Base-by-base conservation (phyloP, 768 basidiomycete genomes). In the Hortiboletus flavorubellus region DNA sequence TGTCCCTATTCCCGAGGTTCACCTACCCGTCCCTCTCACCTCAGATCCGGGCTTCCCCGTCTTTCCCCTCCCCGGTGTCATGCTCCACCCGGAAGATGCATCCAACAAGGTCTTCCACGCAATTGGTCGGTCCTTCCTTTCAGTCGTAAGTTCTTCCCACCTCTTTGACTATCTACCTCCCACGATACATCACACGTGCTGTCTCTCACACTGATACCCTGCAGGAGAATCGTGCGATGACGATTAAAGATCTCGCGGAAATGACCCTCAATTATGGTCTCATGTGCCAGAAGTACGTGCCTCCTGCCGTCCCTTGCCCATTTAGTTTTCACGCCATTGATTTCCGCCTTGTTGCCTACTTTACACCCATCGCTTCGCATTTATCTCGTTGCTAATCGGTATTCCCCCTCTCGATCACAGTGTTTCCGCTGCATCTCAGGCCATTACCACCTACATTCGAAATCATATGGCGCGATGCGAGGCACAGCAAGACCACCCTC, bases 171-270 rank as follows among this genome's bases (percentile, higher is more conserved):
- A 58, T 60, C 59, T 56, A 16, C 40, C 43, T 14, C 62, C 56
- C 56, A 54, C 61, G 46, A n/a, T 56, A 53, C 49, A 58, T 39
- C 46, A 53, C 64, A 59, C 64, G 49, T 61, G 55, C 18, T 49
- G 38, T 59, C 48, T 52, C 54, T 60, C 47, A 57, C 49, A 43
- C 33, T 23, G 12, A 40, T 37, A 29, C 56, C 38, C 11, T 40
- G 21, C 53, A 89, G 87, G 82, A 86, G 65, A 91, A 91, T 71
- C 83, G 87, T 46, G 89, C 89, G 45, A 87, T 90, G 84, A 91
- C 89, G 40, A 86, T 91, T 74, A 91, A 91, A 69, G 89, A 91
- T 74, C 82, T 91, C 51, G 84, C 89, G 33, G 86, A 90, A 62
- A 81, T 84, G 73, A 78, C 83, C 37, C 76, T 84, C 59, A 75